Base-by-base conservation (phyloP, 768 basidiomycete genomes). In the Pilatotrama ljubarskyi region DNA sequence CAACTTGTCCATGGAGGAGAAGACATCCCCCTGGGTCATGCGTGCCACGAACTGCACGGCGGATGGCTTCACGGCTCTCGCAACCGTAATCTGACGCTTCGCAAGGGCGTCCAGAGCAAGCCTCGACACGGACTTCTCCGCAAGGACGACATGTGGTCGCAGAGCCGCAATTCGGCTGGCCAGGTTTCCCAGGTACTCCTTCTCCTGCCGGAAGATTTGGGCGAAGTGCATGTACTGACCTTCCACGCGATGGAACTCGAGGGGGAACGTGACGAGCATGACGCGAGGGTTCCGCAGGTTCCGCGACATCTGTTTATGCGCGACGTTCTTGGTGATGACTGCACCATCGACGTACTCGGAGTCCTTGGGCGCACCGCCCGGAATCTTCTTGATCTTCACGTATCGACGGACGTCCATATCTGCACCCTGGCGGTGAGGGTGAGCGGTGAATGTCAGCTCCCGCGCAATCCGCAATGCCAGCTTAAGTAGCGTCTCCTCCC, bases 321-420 rank as follows among this genome's bases (percentile, higher is more conserved):
- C 92, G 9, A 98, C 88, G 67, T 98, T 98, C 80, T 99, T 98
- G 17, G 96, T 95, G 68, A 98, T 97, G 57, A 98, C 94, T 5
- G 90, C 92, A 13, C 97, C 97, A 55, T 94, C 91, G 44, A 99
- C 93, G 70, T 95, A 98, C 77, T 99, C 97, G 5, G 94, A 97
- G 72, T 99, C 93, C 25, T 79, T 83, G 18, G 96, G 95, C 37
- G 84, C 78, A 4, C 97, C 97, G 22, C 97, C 97, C 0, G 97
- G 96, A 15, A 98, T 90, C 75, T 96, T 96, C 79, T 99, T 98
- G 74, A 98, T 95, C 76, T 98, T 98, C 47, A 98, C 94, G 66
- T 96, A 97, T 38, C 88, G 84, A 32, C 96, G 81, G 22, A 97
- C 89, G 72, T 98, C 97, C 86, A 98, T 95, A 63, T 93, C 91